These are phyloP conservation scores for Echium plantagineum DNA, from an alignment of 257 asterid genomes.

Conservation along the genomic window DNA sequence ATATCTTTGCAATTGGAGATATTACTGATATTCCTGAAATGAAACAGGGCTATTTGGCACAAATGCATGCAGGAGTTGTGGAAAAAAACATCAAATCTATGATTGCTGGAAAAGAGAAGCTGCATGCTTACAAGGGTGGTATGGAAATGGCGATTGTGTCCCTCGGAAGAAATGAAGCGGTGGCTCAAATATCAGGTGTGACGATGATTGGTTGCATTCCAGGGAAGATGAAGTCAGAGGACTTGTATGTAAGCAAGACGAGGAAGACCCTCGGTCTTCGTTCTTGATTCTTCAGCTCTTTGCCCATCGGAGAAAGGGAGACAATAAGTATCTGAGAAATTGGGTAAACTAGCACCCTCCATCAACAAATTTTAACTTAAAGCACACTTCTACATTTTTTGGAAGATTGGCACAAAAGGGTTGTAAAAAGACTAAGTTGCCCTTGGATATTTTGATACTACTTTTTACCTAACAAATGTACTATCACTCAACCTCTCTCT, in stretches of 20 bases:
- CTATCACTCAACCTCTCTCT: too few species aligned
- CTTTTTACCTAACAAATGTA: too few species aligned
- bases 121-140: background rate
- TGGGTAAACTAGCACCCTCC: too few species aligned
- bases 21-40: conserved; percentile 2
- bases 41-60: conserved; percentile 6
- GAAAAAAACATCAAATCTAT: background rate
- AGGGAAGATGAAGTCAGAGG: conserved; percentile 2
- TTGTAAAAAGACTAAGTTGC: too few species aligned
- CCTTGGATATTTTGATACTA: too few species aligned
- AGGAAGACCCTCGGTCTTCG: conserved; percentile 4
- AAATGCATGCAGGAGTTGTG: background rate
- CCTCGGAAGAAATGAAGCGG: conserved; percentile 4
- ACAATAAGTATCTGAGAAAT: too few species aligned
- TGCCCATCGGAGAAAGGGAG: background rate
- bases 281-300: background rate
- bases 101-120: background rate
- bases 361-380: too few species aligned
- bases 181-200: conserved; percentile 1
- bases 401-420: too few species aligned
- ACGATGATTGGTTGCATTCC: conserved; percentile 1
- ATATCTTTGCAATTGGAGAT: conserved; percentile 1
- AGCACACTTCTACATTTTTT: too few species aligned
- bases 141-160: background rate
- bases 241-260: background rate